Evolutionary conservation across 73 alveolate genomes (phyloP), one percentile per base, ranked within the genome.

Genomic region (Paramecium pentaurelia): DNA sequence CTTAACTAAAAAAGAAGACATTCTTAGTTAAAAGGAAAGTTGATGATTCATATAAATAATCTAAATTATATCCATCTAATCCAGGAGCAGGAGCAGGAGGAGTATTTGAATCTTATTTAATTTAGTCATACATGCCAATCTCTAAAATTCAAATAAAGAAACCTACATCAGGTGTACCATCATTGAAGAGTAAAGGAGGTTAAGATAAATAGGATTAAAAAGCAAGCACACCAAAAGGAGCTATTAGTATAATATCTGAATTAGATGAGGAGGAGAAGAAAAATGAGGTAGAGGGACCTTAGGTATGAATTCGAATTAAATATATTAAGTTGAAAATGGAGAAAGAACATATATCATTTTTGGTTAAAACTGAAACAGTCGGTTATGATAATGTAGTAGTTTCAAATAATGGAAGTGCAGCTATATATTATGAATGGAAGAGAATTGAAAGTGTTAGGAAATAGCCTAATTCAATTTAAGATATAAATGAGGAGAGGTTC

Each of bases 351-450:
- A 47, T 89, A 40, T 89, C 94, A 20, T 89, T 89, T 54, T 25
- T 89, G 20, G 75, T 89, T 0, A 89, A 89, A 47, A 89, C 94
- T 71, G 94, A 85, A 51, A 32, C 71, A 18, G 94, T 89, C 42
- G 91, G 92, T 45, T 89, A 45, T 54, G 94, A 89, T 89, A 58
- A 89, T 89, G 98, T 96, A 10, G 91, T 90, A 12, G 96, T 96
- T 4, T 85, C 95, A 27, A 96, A 96, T 68, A 95, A 95, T 42
- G 98, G 98, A 25, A 89, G 95, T 37, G 96, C 98, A 2, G 94
- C 98, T 5, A 94, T 96, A 34, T 94, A 96, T 45, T 96, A 94
- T 80, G 97, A 93, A 34, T 96, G 98, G 98, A 93, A 92, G 58
- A 86, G 95, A 40, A 93, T 93, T 14, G 86, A 83, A 30, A 94